These are phyloP conservation scores for Psilocybe cyanescens DNA, from an alignment of 768 basidiomycete species.

Conservation along the genomic window DNA sequence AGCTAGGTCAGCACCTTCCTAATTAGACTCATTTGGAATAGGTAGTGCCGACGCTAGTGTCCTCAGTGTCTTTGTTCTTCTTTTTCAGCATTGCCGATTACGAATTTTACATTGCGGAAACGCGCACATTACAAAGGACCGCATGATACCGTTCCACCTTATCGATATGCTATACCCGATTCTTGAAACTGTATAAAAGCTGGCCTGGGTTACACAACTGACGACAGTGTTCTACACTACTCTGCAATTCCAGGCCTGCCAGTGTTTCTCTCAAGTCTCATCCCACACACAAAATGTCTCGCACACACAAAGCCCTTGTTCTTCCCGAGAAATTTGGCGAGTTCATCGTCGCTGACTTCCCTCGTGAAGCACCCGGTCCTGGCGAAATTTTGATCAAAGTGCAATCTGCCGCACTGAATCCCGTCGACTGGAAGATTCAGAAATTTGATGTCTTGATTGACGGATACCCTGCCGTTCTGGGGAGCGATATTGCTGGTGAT, in stretches of 20 bases:
- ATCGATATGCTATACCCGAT: background rate
- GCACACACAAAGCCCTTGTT: constrained; percentile 29
- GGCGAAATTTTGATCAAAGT: constrained; percentile 47
- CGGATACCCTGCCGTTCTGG: constrained; percentile 48
- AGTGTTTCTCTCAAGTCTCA: background rate
- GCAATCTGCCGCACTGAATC: constrained; percentile 46
- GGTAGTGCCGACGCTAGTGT: background rate
- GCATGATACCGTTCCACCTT: background rate
- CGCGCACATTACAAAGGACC: background rate
- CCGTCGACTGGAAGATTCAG: constrained; percentile 56
- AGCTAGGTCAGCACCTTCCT: background rate
- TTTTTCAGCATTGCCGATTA: background rate
- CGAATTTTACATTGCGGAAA: background rate
- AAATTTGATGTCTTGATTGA: constrained; percentile 39
- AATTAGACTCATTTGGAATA: background rate
- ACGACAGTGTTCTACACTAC: background rate
- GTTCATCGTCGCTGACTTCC: constrained; percentile 18
- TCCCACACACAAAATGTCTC: background rate
- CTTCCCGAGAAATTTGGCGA: constrained; percentile 21
- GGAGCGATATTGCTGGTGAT: constrained; percentile 53
- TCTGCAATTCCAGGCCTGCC: background rate
- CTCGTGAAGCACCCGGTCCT: constrained; percentile 31
- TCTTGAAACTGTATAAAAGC: background rate
- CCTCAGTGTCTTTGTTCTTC: background rate
- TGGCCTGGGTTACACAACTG: background rate